phyloP scores from a whole-genome alignment of 306 rosid species.

The Quercus parvula region DNA sequence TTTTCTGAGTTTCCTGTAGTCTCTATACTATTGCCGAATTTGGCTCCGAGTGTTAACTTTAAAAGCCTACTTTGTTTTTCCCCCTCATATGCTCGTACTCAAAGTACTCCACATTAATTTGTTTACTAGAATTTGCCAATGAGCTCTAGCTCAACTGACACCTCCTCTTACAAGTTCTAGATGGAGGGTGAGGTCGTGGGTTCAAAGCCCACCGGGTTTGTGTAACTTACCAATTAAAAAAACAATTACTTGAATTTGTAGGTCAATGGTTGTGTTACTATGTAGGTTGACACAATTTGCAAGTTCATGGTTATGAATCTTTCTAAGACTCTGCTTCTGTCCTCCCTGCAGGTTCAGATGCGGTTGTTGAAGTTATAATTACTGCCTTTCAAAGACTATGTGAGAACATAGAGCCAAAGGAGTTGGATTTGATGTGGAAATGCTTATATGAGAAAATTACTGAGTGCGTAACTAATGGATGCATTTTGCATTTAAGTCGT shows the following conservation, averaged over 20 bases:
- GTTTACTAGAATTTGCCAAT: background rate
- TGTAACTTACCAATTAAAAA: no score
- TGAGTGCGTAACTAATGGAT: slow-evolving; percentile 33
- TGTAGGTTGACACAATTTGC: background rate
- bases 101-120: background rate
- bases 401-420: slow-evolving; percentile 57
- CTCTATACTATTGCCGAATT: background rate
- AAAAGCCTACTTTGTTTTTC: background rate
- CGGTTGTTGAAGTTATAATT: slow-evolving; percentile 49
- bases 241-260: background rate
- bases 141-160: no score
- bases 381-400: slow-evolving; percentile 56
- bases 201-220: no score
- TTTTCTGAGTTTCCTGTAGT: background rate
- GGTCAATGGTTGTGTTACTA: no score
- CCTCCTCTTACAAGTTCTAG: no score
- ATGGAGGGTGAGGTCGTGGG: no score
- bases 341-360: slow-evolving; percentile 47
- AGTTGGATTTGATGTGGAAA: slow-evolving; percentile 61
- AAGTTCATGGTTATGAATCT: slow-evolving; percentile 12
- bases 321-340: slow-evolving; percentile 11
- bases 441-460: slow-evolving; percentile 50
- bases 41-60: background rate
- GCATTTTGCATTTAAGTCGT: slow-evolving; percentile 32
- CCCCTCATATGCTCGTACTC: no score